Percentiles rank a stretch among this genome's conserved stretches.
These are phyloP conservation scores for Amphicarpaea edgeworthii DNA, from an alignment of 306 rosid genomes.

Conservation along the genomic window DNA sequence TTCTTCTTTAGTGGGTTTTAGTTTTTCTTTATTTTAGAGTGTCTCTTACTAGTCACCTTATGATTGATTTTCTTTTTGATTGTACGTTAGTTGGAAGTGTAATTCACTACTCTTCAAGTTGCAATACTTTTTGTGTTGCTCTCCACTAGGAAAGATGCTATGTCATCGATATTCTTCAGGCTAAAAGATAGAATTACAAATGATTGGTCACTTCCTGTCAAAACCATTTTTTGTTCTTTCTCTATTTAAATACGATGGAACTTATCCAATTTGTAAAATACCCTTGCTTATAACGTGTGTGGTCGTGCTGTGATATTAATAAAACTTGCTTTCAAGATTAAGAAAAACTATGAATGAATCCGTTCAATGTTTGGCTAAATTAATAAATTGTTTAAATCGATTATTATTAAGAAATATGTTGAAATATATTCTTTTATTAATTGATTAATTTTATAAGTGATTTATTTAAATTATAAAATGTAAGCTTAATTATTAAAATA, in stretches of 20 bases:
- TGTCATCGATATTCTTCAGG: not conserved
- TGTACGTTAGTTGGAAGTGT: not conserved
- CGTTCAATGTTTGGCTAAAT: too few relatives aligned
- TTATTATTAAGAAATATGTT: too few relatives aligned
- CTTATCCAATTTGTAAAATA: not conserved
- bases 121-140: not conserved
- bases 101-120: not conserved
- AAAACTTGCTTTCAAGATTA: too few relatives aligned
- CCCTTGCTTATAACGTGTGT: too few relatives aligned
- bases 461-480: too few relatives aligned
- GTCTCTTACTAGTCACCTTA: not conserved
- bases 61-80: not conserved
- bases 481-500: too few relatives aligned
- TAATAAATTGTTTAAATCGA: too few relatives aligned
- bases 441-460: too few relatives aligned
- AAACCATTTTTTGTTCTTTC: not conserved
- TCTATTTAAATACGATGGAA: not conserved
- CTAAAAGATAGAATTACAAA: not conserved
- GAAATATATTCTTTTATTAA: too few relatives aligned
- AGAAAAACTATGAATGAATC: too few relatives aligned
- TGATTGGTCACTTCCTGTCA: not conserved
- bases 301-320: not conserved
- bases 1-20: not conserved
- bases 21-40: not conserved
- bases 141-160: not conserved